A percentile compares a stretch with the other conserved stretches of the same genome.
Evolutionary conservation across 805 yeast species (phyloP).

Genomic region (Ogataea siamensis): DNA sequence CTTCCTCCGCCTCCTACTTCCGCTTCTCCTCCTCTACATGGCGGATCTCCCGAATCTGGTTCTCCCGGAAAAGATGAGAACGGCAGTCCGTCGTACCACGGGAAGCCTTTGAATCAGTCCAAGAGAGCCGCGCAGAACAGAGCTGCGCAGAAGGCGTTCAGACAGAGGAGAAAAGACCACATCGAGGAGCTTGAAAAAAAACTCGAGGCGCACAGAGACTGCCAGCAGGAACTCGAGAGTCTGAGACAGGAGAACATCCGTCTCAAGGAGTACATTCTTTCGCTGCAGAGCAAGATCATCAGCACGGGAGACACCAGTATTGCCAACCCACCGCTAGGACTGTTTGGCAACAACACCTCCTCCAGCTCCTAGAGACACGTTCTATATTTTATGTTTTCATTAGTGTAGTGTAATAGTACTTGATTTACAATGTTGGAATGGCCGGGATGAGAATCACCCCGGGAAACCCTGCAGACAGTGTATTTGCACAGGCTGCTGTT

Average conservation of each 20-base stretch:
- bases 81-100: conserved; percentile 23
- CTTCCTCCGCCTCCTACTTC: conserved; percentile 13
- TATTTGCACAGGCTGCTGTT: conserved; percentile 6
- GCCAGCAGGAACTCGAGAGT: conserved; percentile 64
- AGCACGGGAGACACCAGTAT: conserved; percentile 23
- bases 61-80: conserved; percentile 22
- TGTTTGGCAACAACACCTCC: conserved; percentile 16
- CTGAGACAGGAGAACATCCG: conserved; percentile 68
- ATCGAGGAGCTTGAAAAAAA: conserved; percentile 76
- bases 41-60: conserved; percentile 4
- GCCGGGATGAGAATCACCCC: conserved; percentile 14
- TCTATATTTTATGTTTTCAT: not conserved
- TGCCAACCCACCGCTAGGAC: conserved; percentile 20
- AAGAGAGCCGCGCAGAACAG: conserved; percentile 92
- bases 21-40: conserved; percentile 1
- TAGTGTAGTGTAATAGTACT: not conserved
- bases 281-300: conserved; percentile 64
- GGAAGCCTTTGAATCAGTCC: conserved; percentile 54
- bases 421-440: conserved; percentile 9
- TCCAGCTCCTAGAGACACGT: conserved; percentile 1
- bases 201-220: conserved; percentile 59
- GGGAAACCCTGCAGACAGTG: conserved; percentile 3
- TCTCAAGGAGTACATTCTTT: conserved; percentile 69
- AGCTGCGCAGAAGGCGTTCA: conserved; percentile 87
- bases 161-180: conserved; percentile 78